These are phyloP conservation scores for Chrysosporium queenslandicum DNA, from an alignment of 2,329 filamentous ascomycete species.

Conservation along the genomic window DNA sequence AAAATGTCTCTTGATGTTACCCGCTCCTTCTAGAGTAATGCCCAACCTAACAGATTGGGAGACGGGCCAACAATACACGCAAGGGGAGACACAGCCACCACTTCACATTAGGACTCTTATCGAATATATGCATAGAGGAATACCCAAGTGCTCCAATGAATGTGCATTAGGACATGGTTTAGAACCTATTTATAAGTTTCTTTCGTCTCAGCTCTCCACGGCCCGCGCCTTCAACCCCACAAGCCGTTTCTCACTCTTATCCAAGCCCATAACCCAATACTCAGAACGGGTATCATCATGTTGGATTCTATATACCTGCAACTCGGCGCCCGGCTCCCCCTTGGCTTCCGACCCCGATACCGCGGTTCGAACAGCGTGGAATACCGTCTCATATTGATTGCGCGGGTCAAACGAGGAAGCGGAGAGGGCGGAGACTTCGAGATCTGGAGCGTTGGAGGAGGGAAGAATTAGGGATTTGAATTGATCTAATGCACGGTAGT, in stretches of 20 bases:
- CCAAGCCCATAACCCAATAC: conserved; percentile 67
- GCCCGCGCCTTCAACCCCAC: conserved; percentile 70
- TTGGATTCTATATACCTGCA: conserved; percentile 64
- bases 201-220: conserved; percentile 52
- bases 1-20: background rate
- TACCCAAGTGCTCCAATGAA: background rate
- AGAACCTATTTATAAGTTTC: background rate
- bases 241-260: conserved; percentile 47
- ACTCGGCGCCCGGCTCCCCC: conserved; percentile 41
- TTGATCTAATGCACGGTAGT: conserved; percentile 50
- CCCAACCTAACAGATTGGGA: too few species aligned
- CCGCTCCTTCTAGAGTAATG: background rate
- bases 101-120: background rate
- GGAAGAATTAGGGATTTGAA: conserved; percentile 55
- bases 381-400: conserved; percentile 51
- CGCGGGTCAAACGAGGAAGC: conserved; percentile 62
- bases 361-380: conserved; percentile 46
- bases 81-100: background rate
- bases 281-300: conserved; percentile 56
- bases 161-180: background rate
- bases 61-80: background rate
- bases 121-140: background rate
- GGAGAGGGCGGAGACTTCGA: conserved; percentile 55
- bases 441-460: conserved; percentile 30
- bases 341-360: conserved; percentile 39